These are phyloP conservation scores for Carex parvula DNA, from an alignment of 176 grass and related monocot genomes.

Conservation along the genomic window DNA sequence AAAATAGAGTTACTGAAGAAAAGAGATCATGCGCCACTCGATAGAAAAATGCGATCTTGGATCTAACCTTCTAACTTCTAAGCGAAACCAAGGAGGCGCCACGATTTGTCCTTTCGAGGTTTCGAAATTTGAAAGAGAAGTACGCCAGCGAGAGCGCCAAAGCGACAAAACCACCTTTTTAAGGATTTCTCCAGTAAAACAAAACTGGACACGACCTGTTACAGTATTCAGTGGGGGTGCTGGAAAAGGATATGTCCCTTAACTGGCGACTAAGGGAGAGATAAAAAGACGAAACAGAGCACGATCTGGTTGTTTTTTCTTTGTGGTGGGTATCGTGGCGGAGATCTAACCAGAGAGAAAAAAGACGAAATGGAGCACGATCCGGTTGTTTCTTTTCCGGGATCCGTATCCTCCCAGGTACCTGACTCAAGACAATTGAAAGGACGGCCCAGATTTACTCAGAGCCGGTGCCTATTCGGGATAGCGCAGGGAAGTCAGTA, in stretches of 20 bases:
- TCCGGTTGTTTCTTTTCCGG: too few relatives aligned
- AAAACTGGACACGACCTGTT: background rate
- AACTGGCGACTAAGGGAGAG: background rate
- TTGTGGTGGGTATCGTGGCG: background rate
- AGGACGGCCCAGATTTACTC: too few relatives aligned
- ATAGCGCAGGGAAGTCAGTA: too few relatives aligned
- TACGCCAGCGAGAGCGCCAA: background rate
- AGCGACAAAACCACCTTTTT: background rate
- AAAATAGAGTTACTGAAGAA: background rate
- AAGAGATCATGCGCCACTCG: background rate
- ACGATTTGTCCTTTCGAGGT: constrained; percentile 32
- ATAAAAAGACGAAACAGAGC: background rate
- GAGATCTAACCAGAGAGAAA: too few relatives aligned
- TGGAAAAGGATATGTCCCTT: background rate
- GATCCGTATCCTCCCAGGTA: too few relatives aligned
- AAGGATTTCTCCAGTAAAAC: background rate
- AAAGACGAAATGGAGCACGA: too few relatives aligned
- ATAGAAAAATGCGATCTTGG: background rate
- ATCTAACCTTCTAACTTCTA: background rate
- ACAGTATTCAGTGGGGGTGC: background rate
- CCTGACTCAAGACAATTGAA: too few relatives aligned
- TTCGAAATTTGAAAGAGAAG: constrained; percentile 36
- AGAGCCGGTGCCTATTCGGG: too few relatives aligned
- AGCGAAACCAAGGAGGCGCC: background rate
- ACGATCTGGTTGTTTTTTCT: background rate